These are phyloP conservation scores for Pseudomicrostroma phylloplanum DNA, from an alignment of 1,284 basidiomycete species.

Conservation along the genomic window DNA sequence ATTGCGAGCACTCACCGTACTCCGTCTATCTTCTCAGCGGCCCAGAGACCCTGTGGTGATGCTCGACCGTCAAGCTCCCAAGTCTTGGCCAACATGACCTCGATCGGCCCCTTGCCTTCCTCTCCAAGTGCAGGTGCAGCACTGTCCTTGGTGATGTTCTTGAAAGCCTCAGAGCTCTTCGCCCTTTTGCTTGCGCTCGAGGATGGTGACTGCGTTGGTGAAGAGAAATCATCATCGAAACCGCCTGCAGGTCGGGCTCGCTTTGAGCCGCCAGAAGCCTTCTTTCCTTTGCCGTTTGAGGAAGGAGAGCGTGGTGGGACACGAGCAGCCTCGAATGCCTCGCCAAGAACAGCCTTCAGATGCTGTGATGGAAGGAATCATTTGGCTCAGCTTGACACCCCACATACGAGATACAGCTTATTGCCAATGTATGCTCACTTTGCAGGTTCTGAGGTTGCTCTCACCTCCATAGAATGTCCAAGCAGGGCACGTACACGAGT, in stretches of 20 bases:
- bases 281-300: background rate
- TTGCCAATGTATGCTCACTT: background rate
- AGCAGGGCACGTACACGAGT: background rate
- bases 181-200: background rate
- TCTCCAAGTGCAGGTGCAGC: background rate
- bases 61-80: background rate
- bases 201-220: background rate
- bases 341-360: background rate
- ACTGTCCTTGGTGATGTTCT: background rate
- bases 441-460: background rate
- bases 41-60: conserved; percentile 1
- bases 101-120: background rate
- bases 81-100: conserved; percentile 1
- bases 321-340: background rate
- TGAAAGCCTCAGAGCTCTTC: no score
- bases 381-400: background rate
- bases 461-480: background rate
- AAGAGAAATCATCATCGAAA: background rate
- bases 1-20: background rate
- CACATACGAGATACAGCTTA: background rate
- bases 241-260: background rate
- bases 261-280: background rate
- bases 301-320: background rate
- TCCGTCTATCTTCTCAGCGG: conserved; percentile 4
- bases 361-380: background rate